Base-by-base conservation (phyloP, 768 basidiomycete species). In the Termitomyces sp. region DNA sequence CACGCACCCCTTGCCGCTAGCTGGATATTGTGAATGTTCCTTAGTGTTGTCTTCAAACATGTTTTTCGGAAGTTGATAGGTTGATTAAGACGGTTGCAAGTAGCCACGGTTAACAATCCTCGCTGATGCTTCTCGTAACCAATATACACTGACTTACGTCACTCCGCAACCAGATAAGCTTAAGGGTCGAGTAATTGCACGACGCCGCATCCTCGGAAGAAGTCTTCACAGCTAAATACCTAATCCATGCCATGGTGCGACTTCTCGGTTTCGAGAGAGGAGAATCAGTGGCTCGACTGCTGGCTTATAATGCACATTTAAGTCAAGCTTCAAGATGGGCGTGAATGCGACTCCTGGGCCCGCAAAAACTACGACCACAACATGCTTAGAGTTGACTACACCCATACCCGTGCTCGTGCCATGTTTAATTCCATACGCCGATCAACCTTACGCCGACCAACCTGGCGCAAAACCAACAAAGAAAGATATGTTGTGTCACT, bases 401-500 rank as follows among this genome's bases (percentile, higher is more conserved):
- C 60, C 20, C 58, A 67, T 27, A 54, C 58, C 30, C 61, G 66
- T 36, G 68, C 66, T 59, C 65, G 66, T 22, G 61, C 65, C 2
- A 53, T 72, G 20, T 58, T 73, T 27, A 58, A 65, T 7, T 67
- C 62, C 13, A 62, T 72, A 20, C 65, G 61, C 9, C 61, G 58
- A 44, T 53, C 50, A 57, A 36, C 62, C 16, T 61, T 72, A 20
- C 65, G 61, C 9, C 61, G 58, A 44, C 56, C 50, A 58, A 36
- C 55, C 49, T 45, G 54, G 55, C 42, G 33, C 39, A 36, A 50
- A 61, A 37, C 47, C 6, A 41, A 27, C 59, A 57, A 41, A 41
- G 49, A 18, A n/a, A 55, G 22, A 33, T 64, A 61, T 37, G 54
- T 51, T 7, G 54, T 63, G 27, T 64, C 68, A 4, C 55, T 73